Evolutionary conservation across 257 asterid species (phyloP), one percentile per base, ranked within the genome.

Genomic region (Coffea canephora): DNA sequence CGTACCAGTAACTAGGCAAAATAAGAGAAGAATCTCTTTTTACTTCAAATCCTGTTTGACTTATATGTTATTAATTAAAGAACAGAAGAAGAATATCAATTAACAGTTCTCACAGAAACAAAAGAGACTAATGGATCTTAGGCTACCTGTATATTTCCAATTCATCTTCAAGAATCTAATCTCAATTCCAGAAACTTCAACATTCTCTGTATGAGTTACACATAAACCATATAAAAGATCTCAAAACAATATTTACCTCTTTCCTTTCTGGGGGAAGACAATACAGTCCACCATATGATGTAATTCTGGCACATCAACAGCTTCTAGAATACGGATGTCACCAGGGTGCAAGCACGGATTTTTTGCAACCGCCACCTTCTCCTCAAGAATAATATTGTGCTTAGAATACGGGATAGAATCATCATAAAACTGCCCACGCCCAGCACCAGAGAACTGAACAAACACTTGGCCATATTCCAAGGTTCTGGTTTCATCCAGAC

Each of bases 341-440:
- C 99, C 99, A 1, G 99, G 99, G 79, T 95, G 98, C 87, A 95
- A 84, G 81, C 99, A 95, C 6, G 99, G 99, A 79, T 93, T 95
- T 79, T 93, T 95, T 6, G 99, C 97, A 89, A 95, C 99, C 5
- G 74, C 85, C 19, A 95, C 97, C 15, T 34, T 87, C 71, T 94
- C 93, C 67, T n/a, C 8, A 25, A 90, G 71, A 52, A 85, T 46
- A 74, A 43, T 75, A 59, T 77, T 86, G 57, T 62, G 50, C 2
- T 80, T 82, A 8, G 87, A 83, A 83, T 12, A 25, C 9, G 66
- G 16, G 8, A 77, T 54, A 31, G 85, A 82, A 64, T 88, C 90
- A 4, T 80, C 89, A 54, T 75, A 67, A 81, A 84, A 80, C 75
- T 52, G 76, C 74, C 90, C 78, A 31, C 61, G 77, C n/a, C 85